Base-by-base conservation (phyloP, 306 rosid species). In the Morella rubra region DNA sequence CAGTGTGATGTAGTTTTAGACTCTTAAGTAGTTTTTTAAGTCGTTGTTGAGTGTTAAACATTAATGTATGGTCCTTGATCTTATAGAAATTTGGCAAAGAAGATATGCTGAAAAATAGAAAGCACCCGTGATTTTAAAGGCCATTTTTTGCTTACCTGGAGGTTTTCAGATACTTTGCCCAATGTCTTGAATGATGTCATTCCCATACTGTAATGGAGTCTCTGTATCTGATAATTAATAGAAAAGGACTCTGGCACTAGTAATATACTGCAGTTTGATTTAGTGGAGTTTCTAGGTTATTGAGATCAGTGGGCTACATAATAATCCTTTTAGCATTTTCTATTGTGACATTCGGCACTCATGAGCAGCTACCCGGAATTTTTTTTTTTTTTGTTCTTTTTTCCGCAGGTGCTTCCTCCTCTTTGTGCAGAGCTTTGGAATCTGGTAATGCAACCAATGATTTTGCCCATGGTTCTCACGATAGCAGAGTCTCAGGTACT, bases 371-470 rank as follows among this genome's bases (percentile, higher is more conserved):
- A 8, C 15, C 8, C 47, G 76, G 27, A 84, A 47, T 49, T 47
- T 79, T 44, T 24, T 74, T 76, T 78, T 73, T 50, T 68, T 69
- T 59, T 62, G 7, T 84, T 54, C 53, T 79, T 66, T 80, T 84
- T 54, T 81, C 75, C 79, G 54, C 88, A 96, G 99, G 99, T 96
- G 56, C 96, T 96, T 71, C 98, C 98, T 7, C 99, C 99, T 62
- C 99, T 96, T 78, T 96, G 99, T 84, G 99, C 99, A 40, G 99
- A 96, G 83, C 96, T 96, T 53, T 84, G 99, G 83, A 96, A 96
- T 91, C 80, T 92, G 81, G 99, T 96, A 56, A 92, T 96, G 93
- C 99, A 96, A 65, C 96, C 99, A 0, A 88, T 96, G 97, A 96
- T 96, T 81, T 84, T 96, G 61, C 99, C 99, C n/a, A 96, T 92